A percentile compares a stretch with the other conserved stretches of the same genome.
Conservation (phyloP, 441 rosid species). For the Syzygium syzygioides region DNA sequence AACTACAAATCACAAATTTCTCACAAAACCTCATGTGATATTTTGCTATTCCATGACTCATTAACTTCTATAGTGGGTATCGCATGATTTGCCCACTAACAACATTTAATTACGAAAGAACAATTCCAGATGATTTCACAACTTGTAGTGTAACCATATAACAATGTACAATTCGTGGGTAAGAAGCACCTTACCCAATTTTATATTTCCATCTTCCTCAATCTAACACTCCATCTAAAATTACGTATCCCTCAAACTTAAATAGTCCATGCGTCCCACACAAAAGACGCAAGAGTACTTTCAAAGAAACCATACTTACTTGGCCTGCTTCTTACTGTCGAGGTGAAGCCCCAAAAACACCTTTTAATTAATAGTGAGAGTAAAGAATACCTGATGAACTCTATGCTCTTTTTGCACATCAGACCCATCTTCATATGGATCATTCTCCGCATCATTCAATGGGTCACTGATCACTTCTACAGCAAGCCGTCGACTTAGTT, state of each 20-base stretch:
- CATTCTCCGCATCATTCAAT: constrained; percentile 72
- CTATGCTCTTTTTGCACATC: constrained; percentile 49
- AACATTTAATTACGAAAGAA: neutral
- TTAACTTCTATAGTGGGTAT: neutral
- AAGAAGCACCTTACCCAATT: neutral
- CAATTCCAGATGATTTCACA: neutral
- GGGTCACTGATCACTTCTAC: constrained; percentile 92
- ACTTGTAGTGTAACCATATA: neutral
- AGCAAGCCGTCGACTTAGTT: constrained; percentile 70
- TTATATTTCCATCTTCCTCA: neutral
- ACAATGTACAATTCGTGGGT: neutral
- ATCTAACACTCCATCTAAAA: neutral
- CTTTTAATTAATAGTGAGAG: neutral
- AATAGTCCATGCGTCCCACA: neutral
- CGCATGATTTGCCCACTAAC: neutral
- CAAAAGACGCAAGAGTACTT: neutral
- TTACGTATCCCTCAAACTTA: neutral
- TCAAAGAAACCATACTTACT: neutral
- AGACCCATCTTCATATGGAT: constrained; percentile 80
- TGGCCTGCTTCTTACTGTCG: neutral
- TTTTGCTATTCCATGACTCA: neutral
- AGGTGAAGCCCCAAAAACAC: neutral
- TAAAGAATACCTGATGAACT: constrained; percentile 63
- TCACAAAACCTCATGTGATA: neutral
- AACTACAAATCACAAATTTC: neutral